Conservation (phyloP, 179 eudicot genomes). For the Amaranthus tricolor region DNA sequence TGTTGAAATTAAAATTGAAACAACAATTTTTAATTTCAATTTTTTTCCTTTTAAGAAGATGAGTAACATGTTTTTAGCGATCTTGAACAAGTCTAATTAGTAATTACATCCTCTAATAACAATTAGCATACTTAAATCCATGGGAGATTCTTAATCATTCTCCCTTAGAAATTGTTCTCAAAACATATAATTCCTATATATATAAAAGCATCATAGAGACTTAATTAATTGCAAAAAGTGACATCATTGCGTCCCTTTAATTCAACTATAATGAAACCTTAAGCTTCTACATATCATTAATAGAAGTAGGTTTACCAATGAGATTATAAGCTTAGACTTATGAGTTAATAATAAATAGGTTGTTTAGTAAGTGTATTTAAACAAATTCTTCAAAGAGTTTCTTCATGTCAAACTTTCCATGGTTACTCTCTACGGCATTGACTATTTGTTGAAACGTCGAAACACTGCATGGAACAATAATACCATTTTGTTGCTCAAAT, state of each 20-base stretch:
- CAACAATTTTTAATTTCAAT: too few relatives aligned
- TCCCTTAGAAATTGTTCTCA: neutral
- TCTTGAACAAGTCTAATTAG: too few relatives aligned
- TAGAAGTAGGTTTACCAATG: neutral
- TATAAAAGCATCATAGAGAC: neutral
- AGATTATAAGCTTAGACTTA: too few relatives aligned
- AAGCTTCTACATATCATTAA: neutral
- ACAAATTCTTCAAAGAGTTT: slow-evolving; percentile 50
- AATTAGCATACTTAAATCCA: neutral
- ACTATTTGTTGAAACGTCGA: slow-evolving; percentile 57
- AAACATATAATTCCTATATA: slow-evolving; percentile 1
- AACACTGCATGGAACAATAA: slow-evolving; percentile 73
- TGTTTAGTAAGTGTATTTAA: neutral
- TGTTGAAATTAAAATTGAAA: too few relatives aligned
- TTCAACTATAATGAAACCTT: neutral
- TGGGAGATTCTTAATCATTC: neutral
- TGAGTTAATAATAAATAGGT: too few relatives aligned
- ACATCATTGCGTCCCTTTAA: neutral
- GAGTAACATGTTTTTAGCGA: too few relatives aligned
- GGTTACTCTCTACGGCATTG: slow-evolving; percentile 49
- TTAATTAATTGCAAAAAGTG: neutral
- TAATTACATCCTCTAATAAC: too few relatives aligned
- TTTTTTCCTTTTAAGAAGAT: too few relatives aligned
- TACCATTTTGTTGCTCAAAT: slow-evolving; percentile 55
- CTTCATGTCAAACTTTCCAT: slow-evolving; percentile 65